A percentile compares a stretch with the other conserved stretches of the same genome.
Evolutionary conservation across 1,284 basidiomycete species (phyloP).

Genomic region (Pyrrhoderma lamaoense): DNA sequence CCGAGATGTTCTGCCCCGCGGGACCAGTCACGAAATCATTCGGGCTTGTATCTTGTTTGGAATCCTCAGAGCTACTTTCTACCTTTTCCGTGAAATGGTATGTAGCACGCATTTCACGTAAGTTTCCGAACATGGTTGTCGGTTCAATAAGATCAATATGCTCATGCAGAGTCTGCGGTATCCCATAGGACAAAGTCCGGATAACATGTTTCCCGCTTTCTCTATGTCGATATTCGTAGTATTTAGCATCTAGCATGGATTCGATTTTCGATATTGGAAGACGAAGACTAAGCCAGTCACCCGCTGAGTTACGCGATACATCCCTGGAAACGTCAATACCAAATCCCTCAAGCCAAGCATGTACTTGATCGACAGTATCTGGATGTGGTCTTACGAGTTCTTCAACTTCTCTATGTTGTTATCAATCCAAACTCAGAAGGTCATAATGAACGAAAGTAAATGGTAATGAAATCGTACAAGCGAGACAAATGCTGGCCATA

Average conservation of each 20-base stretch:
- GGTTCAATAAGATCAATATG: constrained; percentile 23
- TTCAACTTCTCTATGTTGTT: constrained; percentile 19
- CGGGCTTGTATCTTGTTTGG: neutral
- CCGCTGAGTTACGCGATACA: constrained; percentile 21
- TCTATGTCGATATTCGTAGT: constrained; percentile 21
- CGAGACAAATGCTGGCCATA: constrained; percentile 22
- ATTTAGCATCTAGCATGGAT: constrained; percentile 21
- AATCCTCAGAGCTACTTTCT: neutral
- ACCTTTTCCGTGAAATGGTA: constrained; percentile 11
- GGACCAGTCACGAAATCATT: constrained; percentile 23
- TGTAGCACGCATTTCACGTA: constrained; percentile 18
- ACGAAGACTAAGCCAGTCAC: constrained; percentile 26
- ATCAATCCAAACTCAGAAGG: no score
- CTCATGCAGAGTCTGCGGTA: constrained; percentile 19
- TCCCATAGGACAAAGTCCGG: constrained; percentile 20
- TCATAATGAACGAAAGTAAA: no score
- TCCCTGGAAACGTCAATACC: constrained; percentile 19
- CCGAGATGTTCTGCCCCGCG: constrained; percentile 17
- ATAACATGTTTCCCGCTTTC: constrained; percentile 16
- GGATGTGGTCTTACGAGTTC: constrained; percentile 16
- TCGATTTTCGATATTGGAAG: constrained; percentile 26
- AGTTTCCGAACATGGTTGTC: constrained; percentile 21
- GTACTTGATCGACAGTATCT: constrained; percentile 19
- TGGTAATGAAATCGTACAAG: constrained; percentile 7
- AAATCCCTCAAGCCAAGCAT: constrained; percentile 25